Evolutionary conservation across 2,329 filamentous ascomycete species (phyloP).

Genomic region (Elsinoe ampelina): DNA sequence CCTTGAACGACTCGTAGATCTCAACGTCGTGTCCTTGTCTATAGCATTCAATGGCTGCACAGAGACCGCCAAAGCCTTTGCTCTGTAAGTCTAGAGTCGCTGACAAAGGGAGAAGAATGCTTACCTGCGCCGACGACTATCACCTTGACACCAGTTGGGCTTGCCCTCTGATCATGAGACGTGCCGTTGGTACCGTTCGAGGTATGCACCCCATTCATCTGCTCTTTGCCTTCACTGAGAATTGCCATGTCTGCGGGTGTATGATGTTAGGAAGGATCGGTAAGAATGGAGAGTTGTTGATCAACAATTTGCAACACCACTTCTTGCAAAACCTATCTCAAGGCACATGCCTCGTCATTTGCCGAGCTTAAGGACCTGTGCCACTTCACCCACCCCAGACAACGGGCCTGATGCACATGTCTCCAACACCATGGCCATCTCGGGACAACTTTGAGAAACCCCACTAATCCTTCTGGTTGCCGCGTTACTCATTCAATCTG

Average conservation of each 20-base stretch:
- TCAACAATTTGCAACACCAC: background rate
- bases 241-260: conserved; percentile 4
- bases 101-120: conserved; percentile 18
- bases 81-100: conserved; percentile 16
- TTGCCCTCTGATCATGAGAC: background rate
- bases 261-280: background rate
- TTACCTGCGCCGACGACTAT: conserved; percentile 37
- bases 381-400: background rate
- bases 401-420: background rate
- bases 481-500: background rate
- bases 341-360: background rate
- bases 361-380: background rate
- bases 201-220: conserved; percentile 5
- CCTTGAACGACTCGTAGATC: conserved; percentile 48
- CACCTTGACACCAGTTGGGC: conserved; percentile 42
- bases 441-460: background rate
- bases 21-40: conserved; percentile 52
- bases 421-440: background rate
- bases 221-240: conserved; percentile 9
- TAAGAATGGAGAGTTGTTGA: background rate
- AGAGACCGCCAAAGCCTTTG: conserved; percentile 50
- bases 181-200: conserved; percentile 1
- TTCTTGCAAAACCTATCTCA: background rate
- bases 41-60: conserved; percentile 52
- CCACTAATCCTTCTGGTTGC: background rate